These are phyloP conservation scores for Nidula niveotomentosa DNA, from an alignment of 1,284 basidiomycete genomes.

Conservation along the genomic window DNA sequence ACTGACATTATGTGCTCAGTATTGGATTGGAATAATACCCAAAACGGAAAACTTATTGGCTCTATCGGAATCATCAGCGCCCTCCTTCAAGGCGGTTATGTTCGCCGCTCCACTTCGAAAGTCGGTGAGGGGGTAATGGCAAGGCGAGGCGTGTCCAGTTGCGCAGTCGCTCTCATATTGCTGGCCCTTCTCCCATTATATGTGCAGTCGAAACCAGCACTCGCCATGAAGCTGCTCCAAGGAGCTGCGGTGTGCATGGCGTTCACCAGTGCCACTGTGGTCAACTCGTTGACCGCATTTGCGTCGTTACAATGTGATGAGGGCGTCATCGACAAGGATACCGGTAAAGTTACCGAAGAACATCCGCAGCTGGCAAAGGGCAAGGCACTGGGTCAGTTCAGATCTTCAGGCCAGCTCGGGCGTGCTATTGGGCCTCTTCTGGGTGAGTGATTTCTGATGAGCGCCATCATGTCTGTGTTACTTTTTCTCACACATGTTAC, in stretches of 20 bases:
- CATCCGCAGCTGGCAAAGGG: slow-evolving; percentile 78
- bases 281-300: slow-evolving; percentile 84
- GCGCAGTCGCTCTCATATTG: slow-evolving; percentile 65
- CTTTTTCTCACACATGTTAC: not conserved
- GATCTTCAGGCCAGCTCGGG: slow-evolving; percentile 87
- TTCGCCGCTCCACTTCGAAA: slow-evolving; percentile 71
- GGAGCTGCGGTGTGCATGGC: slow-evolving; percentile 79
- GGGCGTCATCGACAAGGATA: slow-evolving; percentile 47
- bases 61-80: slow-evolving; percentile 88
- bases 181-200: slow-evolving; percentile 70
- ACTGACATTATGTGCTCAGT: slow-evolving; percentile 38
- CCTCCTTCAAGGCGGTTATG: slow-evolving; percentile 88
- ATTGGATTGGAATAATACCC: slow-evolving; percentile 86
- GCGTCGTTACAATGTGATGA: slow-evolving; percentile 89
- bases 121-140: slow-evolving; percentile 81
- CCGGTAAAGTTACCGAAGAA: slow-evolving; percentile 51
- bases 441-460: slow-evolving; percentile 42
- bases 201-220: slow-evolving; percentile 35
- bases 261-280: slow-evolving; percentile 90
- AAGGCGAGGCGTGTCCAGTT: slow-evolving; percentile 70
- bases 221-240: slow-evolving; percentile 66
- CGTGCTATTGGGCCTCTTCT: slow-evolving; percentile 86
- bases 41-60: slow-evolving; percentile 86
- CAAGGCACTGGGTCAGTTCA: slow-evolving; percentile 81
- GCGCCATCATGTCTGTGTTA: too few relatives aligned